Evolutionary conservation across 306 rosid genomes (phyloP).

Genomic region (Vigna hirtella): DNA sequence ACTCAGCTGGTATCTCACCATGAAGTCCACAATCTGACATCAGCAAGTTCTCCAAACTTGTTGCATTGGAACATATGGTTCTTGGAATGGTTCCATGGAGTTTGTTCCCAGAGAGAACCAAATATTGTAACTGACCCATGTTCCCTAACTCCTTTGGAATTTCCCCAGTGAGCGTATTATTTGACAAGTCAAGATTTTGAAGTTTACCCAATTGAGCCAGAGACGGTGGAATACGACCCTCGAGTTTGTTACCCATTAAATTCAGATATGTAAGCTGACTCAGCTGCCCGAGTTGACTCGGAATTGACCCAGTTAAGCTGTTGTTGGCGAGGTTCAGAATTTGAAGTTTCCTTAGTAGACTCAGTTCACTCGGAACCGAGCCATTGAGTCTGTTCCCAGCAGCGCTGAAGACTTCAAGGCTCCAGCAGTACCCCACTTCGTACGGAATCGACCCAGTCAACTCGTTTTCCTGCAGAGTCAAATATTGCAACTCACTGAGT

Average conservation of each 20-base stretch:
- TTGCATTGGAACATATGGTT: slow-evolving; percentile 69
- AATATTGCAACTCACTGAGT: slow-evolving; percentile 55
- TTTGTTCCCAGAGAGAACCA: slow-evolving; percentile 66
- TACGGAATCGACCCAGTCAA: slow-evolving; percentile 71
- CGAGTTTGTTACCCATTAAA: slow-evolving; percentile 64
- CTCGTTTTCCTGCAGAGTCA: slow-evolving; percentile 63
- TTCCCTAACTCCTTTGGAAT: slow-evolving; percentile 65
- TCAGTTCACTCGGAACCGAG: slow-evolving; percentile 67
- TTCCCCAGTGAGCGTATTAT: slow-evolving; percentile 67
- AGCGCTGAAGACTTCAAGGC: slow-evolving; percentile 57
- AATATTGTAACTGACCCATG: slow-evolving; percentile 54
- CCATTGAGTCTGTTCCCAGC: slow-evolving; percentile 65
- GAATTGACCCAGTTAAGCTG: slow-evolving; percentile 68
- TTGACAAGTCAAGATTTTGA: slow-evolving; percentile 75
- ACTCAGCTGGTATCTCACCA: slow-evolving; percentile 76
- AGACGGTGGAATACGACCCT: slow-evolving; percentile 68
- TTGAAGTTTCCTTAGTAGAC: slow-evolving; percentile 62
- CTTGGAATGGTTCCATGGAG: slow-evolving; percentile 70
- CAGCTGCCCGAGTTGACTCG: slow-evolving; percentile 71
- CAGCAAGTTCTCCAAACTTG: slow-evolving; percentile 62
- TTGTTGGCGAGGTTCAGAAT: slow-evolving; percentile 71
- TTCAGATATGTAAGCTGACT: slow-evolving; percentile 66
- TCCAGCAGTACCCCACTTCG: slow-evolving; percentile 78
- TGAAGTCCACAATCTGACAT: slow-evolving; percentile 49
- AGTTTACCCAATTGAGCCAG: slow-evolving; percentile 68